These are phyloP conservation scores for Penicillium pancosmium DNA, from an alignment of 495 filamentous ascomycete species.

Conservation along the genomic window DNA sequence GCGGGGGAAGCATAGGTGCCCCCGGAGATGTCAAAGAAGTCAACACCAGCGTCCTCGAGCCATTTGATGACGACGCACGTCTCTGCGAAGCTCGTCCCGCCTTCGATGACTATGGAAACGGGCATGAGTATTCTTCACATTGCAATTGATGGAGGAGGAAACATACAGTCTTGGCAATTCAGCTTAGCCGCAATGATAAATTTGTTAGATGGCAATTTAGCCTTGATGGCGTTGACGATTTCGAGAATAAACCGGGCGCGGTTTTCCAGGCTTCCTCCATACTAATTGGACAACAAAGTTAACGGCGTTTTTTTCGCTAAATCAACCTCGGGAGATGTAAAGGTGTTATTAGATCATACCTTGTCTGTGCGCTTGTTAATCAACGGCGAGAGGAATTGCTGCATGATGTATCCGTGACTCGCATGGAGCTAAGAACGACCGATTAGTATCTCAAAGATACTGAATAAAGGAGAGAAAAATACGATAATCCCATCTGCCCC, in stretches of 20 bases:
- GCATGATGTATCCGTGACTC: constrained; percentile 37
- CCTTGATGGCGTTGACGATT: constrained; percentile 25
- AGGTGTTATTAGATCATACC: background rate
- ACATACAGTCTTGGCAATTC: constrained; percentile 23
- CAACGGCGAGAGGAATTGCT: constrained; percentile 38
- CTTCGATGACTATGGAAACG: constrained; percentile 14
- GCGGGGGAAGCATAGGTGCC: constrained; percentile 22
- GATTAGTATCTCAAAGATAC: background rate
- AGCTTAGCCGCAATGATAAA: constrained; percentile 22
- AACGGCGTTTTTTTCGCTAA: background rate
- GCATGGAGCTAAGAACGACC: constrained; percentile 15
- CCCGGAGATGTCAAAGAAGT: constrained; percentile 26
- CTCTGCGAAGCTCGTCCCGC: constrained; percentile 21
- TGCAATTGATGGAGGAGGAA: background rate
- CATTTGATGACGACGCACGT: constrained; percentile 23
- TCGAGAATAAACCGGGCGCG: constrained; percentile 39
- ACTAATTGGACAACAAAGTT: constrained; percentile 11
- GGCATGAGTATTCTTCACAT: background rate
- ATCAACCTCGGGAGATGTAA: background rate
- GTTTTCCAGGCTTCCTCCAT: constrained; percentile 47
- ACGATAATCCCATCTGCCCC: constrained; percentile 24
- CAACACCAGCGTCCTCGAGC: constrained; percentile 21
- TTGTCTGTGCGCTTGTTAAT: constrained; percentile 43
- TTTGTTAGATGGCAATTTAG: constrained; percentile 14
- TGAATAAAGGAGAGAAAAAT: background rate